Evolutionary conservation across 176 grass and related monocot species (phyloP), one percentile per base, ranked within the genome.

Genomic region (Cenchrus purpureus): DNA sequence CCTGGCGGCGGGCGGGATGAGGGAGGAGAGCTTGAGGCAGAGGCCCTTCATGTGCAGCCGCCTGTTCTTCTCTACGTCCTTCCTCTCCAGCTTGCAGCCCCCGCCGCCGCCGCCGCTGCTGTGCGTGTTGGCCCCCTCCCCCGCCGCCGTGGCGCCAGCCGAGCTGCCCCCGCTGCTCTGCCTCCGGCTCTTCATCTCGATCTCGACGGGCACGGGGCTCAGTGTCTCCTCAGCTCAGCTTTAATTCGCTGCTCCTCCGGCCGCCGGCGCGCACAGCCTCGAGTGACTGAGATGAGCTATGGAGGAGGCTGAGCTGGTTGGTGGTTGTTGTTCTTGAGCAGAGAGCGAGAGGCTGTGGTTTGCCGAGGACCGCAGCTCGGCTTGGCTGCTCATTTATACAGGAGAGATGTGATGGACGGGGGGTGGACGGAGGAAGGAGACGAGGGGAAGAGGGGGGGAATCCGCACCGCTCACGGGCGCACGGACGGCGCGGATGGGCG

Each of bases 1-100:
- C 17, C 70, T 59, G 28, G 78, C 64, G 7, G 83, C 22, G 8
- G 65, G 1, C 0, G 94, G 94, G 63, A 96, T 37, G 86, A 96
- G 94, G 28, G 94, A 91, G 73, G 94, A 87, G 63, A 96, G 94
- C 86, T 93, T 91, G 83, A 87, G 71, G 78, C 91, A 93, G 83
- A 96, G 94, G 0, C 73, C 61, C 77, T 96, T 96, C 94, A 96
- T 96, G 76, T 96, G 94, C 54, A 93, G 84, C 50, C 94, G 34
- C 67, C 94, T 66, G 19, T 93, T 92, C 91, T 91, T 96, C 94
- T 96, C 94, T 40, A 96, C 89, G 34, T 88, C 89, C 86, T 96
- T 96, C 73, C 94, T 82, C 86, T 93, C 91, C 89, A 96, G 51
- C 87, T 89, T 96, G n/a, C 15, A 53, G 0, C 68, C 10, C 14